A percentile compares a stretch with the other conserved stretches of the same genome.
Conservation (phyloP, 2,329 filamentous ascomycete species). For the Incumbomyces delicatus region DNA sequence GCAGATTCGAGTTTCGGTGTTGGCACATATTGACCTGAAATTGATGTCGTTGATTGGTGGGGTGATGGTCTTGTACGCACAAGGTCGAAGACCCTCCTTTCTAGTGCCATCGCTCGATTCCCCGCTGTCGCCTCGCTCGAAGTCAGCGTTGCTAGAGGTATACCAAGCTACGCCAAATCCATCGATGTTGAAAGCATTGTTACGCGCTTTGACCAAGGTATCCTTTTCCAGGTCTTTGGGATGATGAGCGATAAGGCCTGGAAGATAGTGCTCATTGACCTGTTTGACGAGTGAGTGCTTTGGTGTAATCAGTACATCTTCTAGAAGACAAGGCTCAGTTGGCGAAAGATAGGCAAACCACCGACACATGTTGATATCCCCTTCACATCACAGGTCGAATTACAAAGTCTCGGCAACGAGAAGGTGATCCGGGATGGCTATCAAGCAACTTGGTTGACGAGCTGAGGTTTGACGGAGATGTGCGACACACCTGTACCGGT, state of each 20-base stretch:
- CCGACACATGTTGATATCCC: slow-evolving; percentile 32
- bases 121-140: slow-evolving; percentile 13
- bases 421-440: no score
- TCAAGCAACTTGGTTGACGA: no score
- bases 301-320: slow-evolving; percentile 43
- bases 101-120: slow-evolving; percentile 1
- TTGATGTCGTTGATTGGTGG: slow-evolving; percentile 46
- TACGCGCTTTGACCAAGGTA: slow-evolving; percentile 35
- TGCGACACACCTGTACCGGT: no score
- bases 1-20: slow-evolving; percentile 41
- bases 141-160: slow-evolving; percentile 35
- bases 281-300: slow-evolving; percentile 37
- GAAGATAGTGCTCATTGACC: slow-evolving; percentile 45
- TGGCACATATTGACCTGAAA: slow-evolving; percentile 43
- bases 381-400: no score
- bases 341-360: slow-evolving; percentile 49
- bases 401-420: no score
- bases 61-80: slow-evolving; percentile 43
- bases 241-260: slow-evolving; percentile 39
- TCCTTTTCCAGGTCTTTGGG: background rate
- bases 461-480: no score
- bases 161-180: slow-evolving; percentile 49
- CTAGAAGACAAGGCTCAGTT: slow-evolving; percentile 44
- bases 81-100: slow-evolving; percentile 26
- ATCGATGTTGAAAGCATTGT: slow-evolving; percentile 46